A percentile compares a stretch with the other conserved stretches of the same genome.
Evolutionary conservation across 139 green algal genomes (phyloP).

Genomic region (Closterium sp.): DNA sequence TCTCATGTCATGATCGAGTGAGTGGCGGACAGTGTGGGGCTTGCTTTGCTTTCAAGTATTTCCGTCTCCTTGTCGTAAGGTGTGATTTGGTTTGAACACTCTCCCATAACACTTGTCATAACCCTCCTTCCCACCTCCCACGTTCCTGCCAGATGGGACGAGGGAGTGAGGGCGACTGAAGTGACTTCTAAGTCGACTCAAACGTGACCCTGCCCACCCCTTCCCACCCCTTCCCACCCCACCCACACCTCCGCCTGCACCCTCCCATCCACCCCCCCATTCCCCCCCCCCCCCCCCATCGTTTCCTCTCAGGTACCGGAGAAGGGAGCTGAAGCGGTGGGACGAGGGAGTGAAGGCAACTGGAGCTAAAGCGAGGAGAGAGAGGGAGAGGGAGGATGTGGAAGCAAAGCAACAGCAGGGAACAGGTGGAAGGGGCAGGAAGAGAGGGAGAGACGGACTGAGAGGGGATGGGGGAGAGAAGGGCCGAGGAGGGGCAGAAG

Average conservation of each 20-base stretch:
- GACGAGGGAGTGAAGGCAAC: not conserved
- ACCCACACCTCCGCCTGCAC: too few relatives aligned
- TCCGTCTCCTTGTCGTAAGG: too few relatives aligned
- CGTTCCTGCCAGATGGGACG: too few relatives aligned
- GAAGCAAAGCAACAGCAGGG: not conserved
- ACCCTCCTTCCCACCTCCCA: too few relatives aligned
- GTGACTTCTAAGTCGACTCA: too few relatives aligned
- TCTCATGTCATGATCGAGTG: not conserved
- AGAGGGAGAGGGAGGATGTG: not conserved
- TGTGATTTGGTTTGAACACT: too few relatives aligned
- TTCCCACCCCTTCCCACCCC: too few relatives aligned
- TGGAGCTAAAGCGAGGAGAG: not conserved
- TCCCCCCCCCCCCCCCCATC: not conserved
- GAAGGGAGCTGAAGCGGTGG: not conserved
- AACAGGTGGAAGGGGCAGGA: not conserved
- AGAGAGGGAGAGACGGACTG: not conserved
- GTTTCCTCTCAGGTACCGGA: not conserved
- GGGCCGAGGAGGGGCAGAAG: not conserved
- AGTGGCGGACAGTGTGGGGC: too few relatives aligned
- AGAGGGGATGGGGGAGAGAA: not conserved
- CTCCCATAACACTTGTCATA: too few relatives aligned
- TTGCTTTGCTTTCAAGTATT: too few relatives aligned
- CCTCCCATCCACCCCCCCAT: not conserved
- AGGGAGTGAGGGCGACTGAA: too few relatives aligned
- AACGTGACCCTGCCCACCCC: too few relatives aligned